phyloP scores from a whole-genome alignment of 345 rosid species.

The Sonneratia caseolaris region DNA sequence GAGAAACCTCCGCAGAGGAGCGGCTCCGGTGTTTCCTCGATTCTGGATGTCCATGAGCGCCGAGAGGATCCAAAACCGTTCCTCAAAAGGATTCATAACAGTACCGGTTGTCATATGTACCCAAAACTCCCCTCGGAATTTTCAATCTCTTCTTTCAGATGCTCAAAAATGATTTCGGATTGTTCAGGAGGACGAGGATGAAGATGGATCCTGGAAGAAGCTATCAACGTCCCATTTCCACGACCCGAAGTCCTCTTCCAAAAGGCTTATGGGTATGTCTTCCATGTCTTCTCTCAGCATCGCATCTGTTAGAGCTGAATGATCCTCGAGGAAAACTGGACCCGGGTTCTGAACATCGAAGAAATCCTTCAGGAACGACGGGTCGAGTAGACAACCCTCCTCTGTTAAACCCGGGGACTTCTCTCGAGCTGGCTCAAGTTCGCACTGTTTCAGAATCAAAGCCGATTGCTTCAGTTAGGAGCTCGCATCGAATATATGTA shows the following conservation, averaged over 20 bases:
- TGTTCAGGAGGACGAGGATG: background rate
- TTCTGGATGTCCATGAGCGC: too few relatives aligned
- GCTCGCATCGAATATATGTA: background rate
- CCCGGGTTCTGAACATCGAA: background rate
- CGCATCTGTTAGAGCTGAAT: background rate
- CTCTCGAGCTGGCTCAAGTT: background rate
- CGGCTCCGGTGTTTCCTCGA: too few relatives aligned
- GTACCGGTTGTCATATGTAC: background rate
- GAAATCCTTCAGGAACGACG: background rate
- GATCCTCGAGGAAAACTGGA: background rate
- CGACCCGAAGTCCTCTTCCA: background rate
- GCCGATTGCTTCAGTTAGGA: background rate
- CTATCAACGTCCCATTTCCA: background rate
- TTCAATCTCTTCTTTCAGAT: background rate
- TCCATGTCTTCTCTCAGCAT: background rate
- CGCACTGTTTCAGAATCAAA: background rate
- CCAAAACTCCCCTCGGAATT: background rate
- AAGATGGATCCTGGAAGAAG: background rate
- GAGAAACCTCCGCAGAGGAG: too few relatives aligned
- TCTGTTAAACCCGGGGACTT: background rate
- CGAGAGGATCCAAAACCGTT: background rate
- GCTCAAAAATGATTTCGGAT: background rate
- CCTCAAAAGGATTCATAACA: background rate
- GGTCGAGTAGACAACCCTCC: background rate
- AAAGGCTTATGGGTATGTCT: background rate